A percentile compares a stretch with the other conserved stretches of the same genome.
Conservation (phyloP, 2,329 filamentous ascomycete species). For the Cryphonectria japonica region DNA sequence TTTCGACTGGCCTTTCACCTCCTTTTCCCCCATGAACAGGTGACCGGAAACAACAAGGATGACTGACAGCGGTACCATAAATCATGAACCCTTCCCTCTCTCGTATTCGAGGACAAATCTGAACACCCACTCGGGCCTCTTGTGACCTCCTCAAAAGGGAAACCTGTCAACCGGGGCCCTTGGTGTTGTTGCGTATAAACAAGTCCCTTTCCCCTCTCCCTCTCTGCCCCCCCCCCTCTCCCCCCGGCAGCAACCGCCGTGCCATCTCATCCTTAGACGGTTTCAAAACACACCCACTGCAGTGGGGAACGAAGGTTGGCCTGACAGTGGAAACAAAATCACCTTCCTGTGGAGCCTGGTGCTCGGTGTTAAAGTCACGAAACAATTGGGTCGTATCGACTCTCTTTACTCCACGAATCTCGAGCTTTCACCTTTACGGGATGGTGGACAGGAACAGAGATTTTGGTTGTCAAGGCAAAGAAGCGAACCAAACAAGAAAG, state of each 20-base stretch:
- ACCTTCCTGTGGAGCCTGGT: background rate
- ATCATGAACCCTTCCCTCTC: background rate
- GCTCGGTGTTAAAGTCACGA: background rate
- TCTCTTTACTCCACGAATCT: conserved; percentile 9
- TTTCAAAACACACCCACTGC: conserved; percentile 8
- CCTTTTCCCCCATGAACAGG: background rate
- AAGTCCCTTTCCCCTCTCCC: background rate
- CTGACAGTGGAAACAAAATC: conserved; percentile 4
- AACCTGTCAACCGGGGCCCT: background rate
- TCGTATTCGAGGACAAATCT: conserved; percentile 13
- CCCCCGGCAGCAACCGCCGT: background rate
- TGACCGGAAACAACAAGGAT: background rate
- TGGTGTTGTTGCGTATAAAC: conserved; percentile 13
- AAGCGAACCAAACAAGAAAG: conserved; percentile 5
- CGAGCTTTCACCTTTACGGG: background rate
- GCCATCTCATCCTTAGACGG: conserved; percentile 2
- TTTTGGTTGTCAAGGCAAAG: background rate
- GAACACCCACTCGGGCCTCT: background rate
- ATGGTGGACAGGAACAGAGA: background rate
- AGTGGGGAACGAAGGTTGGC: background rate
- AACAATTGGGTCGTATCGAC: background rate
- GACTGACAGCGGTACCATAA: background rate
- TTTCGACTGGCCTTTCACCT: background rate
- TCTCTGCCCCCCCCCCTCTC: no score
- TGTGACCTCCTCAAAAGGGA: background rate